Percentiles rank a stretch among this genome's conserved stretches.
Evolutionary conservation across 371 early-diverging fungal species (phyloP).

Genomic region (Capillidium heterosporum): DNA sequence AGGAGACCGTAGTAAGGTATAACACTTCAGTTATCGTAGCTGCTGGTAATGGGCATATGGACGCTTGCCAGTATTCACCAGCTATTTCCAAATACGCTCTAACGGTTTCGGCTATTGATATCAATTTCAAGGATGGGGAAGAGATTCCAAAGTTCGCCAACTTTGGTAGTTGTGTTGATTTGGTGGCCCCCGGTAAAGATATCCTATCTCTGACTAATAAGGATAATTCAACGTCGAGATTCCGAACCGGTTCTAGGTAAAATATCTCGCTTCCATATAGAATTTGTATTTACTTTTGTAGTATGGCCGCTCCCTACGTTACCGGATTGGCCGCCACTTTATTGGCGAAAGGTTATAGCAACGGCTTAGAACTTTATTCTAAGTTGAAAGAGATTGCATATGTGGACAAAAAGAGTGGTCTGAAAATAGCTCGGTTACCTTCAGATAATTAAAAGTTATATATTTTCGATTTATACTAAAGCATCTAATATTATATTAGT

Average conservation of each 20-base stretch:
- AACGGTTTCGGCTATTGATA: constrained; percentile 50
- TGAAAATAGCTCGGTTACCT: too few species aligned
- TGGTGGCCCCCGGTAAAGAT: constrained; percentile 86
- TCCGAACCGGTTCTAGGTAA: neutral
- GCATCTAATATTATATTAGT: too few species aligned
- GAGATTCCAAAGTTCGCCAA: constrained; percentile 76
- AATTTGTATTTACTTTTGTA: neutral
- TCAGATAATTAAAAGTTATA: too few species aligned
- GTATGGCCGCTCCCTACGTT: constrained; percentile 3
- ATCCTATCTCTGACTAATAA: constrained; percentile 36
- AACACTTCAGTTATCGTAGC: constrained; percentile 37
- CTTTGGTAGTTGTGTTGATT: constrained; percentile 77
- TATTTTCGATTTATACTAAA: too few species aligned
- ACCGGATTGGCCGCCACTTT: constrained; percentile 1
- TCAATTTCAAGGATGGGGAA: constrained; percentile 20
- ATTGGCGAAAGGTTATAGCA: neutral
- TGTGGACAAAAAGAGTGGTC: too few species aligned
- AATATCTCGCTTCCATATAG: neutral
- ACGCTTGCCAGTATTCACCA: constrained; percentile 77
- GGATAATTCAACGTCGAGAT: neutral
- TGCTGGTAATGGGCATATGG: constrained; percentile 69
- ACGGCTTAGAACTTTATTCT: too few species aligned
- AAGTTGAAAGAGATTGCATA: too few species aligned
- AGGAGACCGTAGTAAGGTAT: neutral
- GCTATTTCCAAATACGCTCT: constrained; percentile 67